Percentiles rank a stretch among this genome's conserved stretches.
phyloP scores from a whole-genome alignment of 163 green algal species.

The Prototheca wickerhamii region DNA sequence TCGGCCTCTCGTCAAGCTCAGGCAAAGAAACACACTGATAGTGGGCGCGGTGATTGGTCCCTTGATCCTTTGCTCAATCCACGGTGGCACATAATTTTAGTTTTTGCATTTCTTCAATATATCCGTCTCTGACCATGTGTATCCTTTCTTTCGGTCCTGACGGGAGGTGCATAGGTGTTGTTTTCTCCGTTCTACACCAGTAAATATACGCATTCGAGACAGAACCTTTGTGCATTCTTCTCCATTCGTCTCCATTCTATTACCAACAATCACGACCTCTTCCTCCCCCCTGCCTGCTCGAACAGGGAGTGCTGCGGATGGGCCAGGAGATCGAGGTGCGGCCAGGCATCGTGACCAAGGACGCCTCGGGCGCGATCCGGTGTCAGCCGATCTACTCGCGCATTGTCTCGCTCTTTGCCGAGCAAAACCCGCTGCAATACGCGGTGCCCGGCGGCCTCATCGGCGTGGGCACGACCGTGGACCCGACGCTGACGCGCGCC shows the following conservation, averaged over 20 bases:
- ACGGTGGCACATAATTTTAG: slow-evolving; percentile 2
- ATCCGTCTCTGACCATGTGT: background rate
- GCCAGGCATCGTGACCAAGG: slow-evolving; percentile 95
- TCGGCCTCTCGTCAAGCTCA: slow-evolving; percentile 31
- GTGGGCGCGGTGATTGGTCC: slow-evolving; percentile 19
- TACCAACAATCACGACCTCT: background rate
- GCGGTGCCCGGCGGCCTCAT: slow-evolving; percentile 98
- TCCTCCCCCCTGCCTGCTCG: background rate
- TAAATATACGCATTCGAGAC: background rate
- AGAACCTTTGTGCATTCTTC: background rate
- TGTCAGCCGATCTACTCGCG: slow-evolving; percentile 93
- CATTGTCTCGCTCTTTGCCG: slow-evolving; percentile 94
- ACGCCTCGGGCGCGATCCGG: slow-evolving; percentile 75
- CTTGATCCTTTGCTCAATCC: slow-evolving; percentile 32
- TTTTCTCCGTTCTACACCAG: background rate
- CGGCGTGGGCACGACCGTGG: slow-evolving; percentile 93
- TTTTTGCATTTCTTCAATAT: background rate
- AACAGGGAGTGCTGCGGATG: slow-evolving; percentile 86
- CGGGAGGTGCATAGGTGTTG: too few species aligned
- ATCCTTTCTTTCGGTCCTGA: too few species aligned
- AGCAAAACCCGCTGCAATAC: slow-evolving; percentile 92
- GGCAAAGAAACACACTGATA: slow-evolving; percentile 15
- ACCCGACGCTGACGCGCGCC: slow-evolving; percentile 94
- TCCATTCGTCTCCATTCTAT: background rate
- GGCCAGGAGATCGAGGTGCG: slow-evolving; percentile 95